phyloP scores from a whole-genome alignment of 108 stramenopile genomes.

The Schizochytrium sp. region DNA sequence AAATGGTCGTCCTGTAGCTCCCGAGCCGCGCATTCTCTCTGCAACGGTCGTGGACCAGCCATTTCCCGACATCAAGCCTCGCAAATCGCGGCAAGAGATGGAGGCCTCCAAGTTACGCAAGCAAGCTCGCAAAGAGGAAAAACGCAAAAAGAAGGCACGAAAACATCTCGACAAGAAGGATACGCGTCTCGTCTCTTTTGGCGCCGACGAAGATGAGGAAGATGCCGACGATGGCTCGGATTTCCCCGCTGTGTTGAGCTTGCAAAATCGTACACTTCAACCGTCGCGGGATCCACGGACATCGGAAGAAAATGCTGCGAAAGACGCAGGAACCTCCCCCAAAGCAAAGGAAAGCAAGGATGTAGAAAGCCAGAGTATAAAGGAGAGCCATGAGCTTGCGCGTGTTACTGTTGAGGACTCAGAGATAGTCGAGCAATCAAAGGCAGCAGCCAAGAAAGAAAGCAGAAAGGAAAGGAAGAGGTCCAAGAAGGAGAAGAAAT shows the following conservation, averaged over 20 bases:
- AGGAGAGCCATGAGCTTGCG: background rate
- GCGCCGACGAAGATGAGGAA: conserved; percentile 53
- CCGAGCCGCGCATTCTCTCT: conserved; percentile 41
- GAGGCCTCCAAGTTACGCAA: conserved; percentile 23
- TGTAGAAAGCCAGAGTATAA: background rate
- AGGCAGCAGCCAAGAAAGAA: background rate
- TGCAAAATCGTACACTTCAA: background rate
- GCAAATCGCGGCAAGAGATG: background rate
- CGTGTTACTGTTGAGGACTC: background rate
- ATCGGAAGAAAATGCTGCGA: background rate
- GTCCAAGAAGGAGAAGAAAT: background rate
- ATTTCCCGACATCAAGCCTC: conserved; percentile 67
- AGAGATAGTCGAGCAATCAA: background rate
- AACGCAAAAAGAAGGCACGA: background rate
- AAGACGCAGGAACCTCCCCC: background rate
- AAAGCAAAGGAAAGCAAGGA: too few relatives aligned
- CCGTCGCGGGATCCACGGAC: background rate
- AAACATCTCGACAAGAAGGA: conserved; percentile 42
- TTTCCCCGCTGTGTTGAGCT: background rate
- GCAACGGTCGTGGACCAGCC: conserved; percentile 75
- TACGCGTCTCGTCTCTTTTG: conserved; percentile 72
- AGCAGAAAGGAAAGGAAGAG: background rate
- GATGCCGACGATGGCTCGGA: conserved; percentile 24
- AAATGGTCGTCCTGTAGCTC: conserved; percentile 46
- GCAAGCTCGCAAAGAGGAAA: conserved; percentile 28